A percentile compares a stretch with the other conserved stretches of the same genome.
These are phyloP conservation scores for Gautieria morchelliformis DNA, from an alignment of 768 basidiomycete species.

Conservation along the genomic window DNA sequence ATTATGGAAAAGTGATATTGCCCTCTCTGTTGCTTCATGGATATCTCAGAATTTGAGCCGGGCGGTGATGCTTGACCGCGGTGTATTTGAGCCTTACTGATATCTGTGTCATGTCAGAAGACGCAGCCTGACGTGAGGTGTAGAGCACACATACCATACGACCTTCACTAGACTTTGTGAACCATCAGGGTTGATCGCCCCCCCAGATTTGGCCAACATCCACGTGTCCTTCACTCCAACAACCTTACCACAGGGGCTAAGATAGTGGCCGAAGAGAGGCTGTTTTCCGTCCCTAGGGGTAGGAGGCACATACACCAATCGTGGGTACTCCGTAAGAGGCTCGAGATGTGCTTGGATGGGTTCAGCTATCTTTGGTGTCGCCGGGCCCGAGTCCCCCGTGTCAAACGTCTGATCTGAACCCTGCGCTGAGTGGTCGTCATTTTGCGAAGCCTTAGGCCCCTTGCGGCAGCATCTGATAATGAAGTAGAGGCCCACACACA, in stretches of 20 bases:
- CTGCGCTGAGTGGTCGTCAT: background rate
- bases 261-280: background rate
- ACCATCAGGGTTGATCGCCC: background rate
- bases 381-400: background rate
- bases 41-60: no score
- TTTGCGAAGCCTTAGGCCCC: no score
- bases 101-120: background rate
- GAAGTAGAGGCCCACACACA: no score
- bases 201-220: background rate
- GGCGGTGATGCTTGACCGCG: no score
- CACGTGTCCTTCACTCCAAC: background rate
- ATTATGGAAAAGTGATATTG: no score
- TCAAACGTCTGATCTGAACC: background rate
- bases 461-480: no score
- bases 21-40: no score
- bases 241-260: background rate
- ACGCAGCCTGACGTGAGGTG: background rate
- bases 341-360: background rate
- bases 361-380: background rate
- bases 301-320: background rate
- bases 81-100: no score
- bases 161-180: background rate
- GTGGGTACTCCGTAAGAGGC: background rate
- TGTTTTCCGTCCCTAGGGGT: background rate
- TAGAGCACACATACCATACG: background rate